phyloP scores from a whole-genome alignment of 2,329 filamentous ascomycete species.

The Ploettnerulaceae sp. region DNA sequence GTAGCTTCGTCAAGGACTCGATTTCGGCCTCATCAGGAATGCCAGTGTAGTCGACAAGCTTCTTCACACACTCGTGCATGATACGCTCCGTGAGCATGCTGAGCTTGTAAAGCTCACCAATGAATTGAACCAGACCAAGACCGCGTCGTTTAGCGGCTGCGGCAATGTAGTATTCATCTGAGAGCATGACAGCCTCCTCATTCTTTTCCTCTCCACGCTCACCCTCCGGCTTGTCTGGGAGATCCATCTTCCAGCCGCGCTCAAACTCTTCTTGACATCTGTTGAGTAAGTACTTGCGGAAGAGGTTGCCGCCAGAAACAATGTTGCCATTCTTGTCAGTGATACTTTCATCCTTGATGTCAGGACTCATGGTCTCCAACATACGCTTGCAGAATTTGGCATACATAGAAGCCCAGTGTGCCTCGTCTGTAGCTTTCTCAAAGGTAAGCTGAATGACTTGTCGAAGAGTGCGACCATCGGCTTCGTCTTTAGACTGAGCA shows the following conservation, averaged over 20 bases:
- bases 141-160: constrained; percentile 94
- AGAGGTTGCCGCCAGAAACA: constrained; percentile 86
- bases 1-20: constrained; percentile 88
- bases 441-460: constrained; percentile 99
- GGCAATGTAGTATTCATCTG: constrained; percentile 92
- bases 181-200: constrained; percentile 75
- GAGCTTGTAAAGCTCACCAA: constrained; percentile 98
- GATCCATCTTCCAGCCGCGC: constrained; percentile 89
- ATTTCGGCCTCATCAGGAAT: constrained; percentile 93
- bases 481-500: constrained; percentile 90
- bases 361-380: constrained; percentile 89
- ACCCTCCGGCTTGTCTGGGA: constrained; percentile 73
- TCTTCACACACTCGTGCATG: constrained; percentile 99
- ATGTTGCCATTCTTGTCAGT: constrained; percentile 83
- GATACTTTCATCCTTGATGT: constrained; percentile 94
- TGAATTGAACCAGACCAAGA: constrained; percentile 97
- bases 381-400: constrained; percentile 97
- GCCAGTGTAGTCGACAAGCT: constrained; percentile 91
- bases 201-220: constrained; percentile 48
- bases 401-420: constrained; percentile 98
- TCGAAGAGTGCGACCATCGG: constrained; percentile 86
- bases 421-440: constrained; percentile 97
- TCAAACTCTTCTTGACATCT: constrained; percentile 98
- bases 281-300: constrained; percentile 98
- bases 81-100: constrained; percentile 98